Evolutionary conservation across 2,329 filamentous ascomycete genomes (phyloP), one percentile per base, ranked within the genome.

Genomic region (Alternaria panax): DNA sequence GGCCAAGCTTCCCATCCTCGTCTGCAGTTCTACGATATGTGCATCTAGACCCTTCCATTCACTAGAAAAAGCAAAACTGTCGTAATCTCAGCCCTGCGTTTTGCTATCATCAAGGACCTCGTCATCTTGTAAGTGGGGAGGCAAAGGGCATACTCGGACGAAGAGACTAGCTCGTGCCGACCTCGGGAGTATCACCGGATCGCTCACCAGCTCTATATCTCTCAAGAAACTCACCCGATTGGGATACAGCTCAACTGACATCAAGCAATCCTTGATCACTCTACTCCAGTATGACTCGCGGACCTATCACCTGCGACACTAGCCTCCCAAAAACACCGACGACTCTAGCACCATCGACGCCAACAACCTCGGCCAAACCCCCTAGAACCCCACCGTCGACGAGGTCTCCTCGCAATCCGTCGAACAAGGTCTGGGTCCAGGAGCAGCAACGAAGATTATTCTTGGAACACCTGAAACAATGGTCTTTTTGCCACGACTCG

Each of bases 401-500:
- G n/a, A 61, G 52, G 36, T 62, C 60, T 16, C 59, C 57, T 20
- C 59, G 59, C 27, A 70, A 63, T 36, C 59, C 63, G 7, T 57
- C 45, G 9, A 70, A 70, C 30, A 63, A 48, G n/a, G 42, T 60
- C 18, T 68, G 62, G 63, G 51, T 57, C 2, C 64, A 69, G 28
- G 62, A 59, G 20, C 65, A 63, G 32, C 64, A 72, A 48, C 64
- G 67, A n/a, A 63, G 59, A 43, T 38, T 24, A 4, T 74, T 68
- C 55, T 36, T 73, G 14, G 48, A 65, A 16, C 69, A 74, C 46
- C 59, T 76, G 34, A 58, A 53, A 20, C 53, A 59, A 43, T 76
- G 73, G 73, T 69, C 72, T 20, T 50, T 65, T 8, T 52, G 65
- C 27, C 69, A 76, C 60, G 72, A 76, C 45, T 70, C 72, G 16